These are phyloP conservation scores for Solanum pinnatisectum DNA, from an alignment of 257 asterid species.

Conservation along the genomic window DNA sequence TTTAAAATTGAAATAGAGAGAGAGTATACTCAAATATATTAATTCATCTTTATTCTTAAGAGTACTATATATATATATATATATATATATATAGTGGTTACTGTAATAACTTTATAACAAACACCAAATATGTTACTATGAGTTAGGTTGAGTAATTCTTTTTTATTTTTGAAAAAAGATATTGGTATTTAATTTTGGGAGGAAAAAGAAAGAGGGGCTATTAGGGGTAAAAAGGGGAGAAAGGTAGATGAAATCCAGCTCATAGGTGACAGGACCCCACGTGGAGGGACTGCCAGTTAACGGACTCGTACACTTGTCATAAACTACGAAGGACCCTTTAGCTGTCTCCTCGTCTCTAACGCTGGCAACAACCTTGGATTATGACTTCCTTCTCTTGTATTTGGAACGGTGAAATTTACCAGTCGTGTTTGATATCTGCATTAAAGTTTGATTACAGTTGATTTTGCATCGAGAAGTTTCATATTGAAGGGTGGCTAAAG, in stretches of 20 bases:
- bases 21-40: too few relatives aligned
- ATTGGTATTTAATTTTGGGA: background rate
- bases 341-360: slow-evolving; percentile 46
- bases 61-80: too few relatives aligned
- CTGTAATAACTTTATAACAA: too few relatives aligned
- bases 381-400: background rate
- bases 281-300: slow-evolving; percentile 39
- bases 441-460: accelerated
- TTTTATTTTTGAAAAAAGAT: too few relatives aligned
- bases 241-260: slow-evolving; percentile 36
- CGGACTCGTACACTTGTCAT: slow-evolving; percentile 18
- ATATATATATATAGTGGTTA: too few relatives aligned
- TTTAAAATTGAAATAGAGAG: too few relatives aligned
- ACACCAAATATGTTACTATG: too few relatives aligned
- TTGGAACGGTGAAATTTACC: accelerated
- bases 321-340: slow-evolving; percentile 17
- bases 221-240: background rate
- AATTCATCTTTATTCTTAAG: background rate
- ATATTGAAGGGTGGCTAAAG: too few relatives aligned
- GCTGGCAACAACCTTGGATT: slow-evolving; percentile 30
- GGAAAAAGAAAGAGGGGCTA: background rate
- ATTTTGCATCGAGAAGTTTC: accelerated
- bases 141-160: background rate
- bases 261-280: slow-evolving; percentile 44
- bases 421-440: accelerated